Conservation (phyloP, 768 basidiomycete genomes). For the Asterophora lycoperdoides region DNA sequence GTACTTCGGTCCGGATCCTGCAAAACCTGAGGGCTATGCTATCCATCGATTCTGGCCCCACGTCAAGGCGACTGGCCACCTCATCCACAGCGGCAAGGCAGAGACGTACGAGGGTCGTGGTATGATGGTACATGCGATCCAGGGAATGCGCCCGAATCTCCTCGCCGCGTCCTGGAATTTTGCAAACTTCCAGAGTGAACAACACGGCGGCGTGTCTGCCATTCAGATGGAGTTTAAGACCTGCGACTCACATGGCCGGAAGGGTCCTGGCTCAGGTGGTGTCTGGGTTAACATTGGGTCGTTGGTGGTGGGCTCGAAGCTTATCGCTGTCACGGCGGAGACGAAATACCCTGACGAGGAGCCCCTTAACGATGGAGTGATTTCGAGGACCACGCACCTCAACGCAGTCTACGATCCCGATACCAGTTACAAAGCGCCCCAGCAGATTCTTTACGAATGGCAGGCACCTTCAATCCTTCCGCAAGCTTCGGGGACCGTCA, state of each 20-base stretch:
- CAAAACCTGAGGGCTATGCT: constrained; percentile 78
- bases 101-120: constrained; percentile 57
- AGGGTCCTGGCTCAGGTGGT: constrained; percentile 76
- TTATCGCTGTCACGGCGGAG: constrained; percentile 74
- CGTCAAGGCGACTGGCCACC: constrained; percentile 54
- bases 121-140: constrained; percentile 94
- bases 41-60: constrained; percentile 91
- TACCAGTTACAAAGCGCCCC: constrained; percentile 78
- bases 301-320: constrained; percentile 74
- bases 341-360: constrained; percentile 70
- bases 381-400: constrained; percentile 66
- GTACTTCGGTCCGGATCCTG: constrained; percentile 71
- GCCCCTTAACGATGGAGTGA: constrained; percentile 37
- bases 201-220: constrained; percentile 73
- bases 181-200: constrained; percentile 77
- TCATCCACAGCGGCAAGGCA: constrained; percentile 65
- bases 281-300: constrained; percentile 85
- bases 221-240: constrained; percentile 97
- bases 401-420: constrained; percentile 62
- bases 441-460: constrained; percentile 72
- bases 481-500: constrained; percentile 47
- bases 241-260: constrained; percentile 68
- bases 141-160: constrained; percentile 95
- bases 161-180: constrained; percentile 97
- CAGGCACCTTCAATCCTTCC: constrained; percentile 58